A percentile compares a stretch with the other conserved stretches of the same genome.
Evolutionary conservation across 345 rosid genomes (phyloP).

Genomic region (Durio zibethinus): DNA sequence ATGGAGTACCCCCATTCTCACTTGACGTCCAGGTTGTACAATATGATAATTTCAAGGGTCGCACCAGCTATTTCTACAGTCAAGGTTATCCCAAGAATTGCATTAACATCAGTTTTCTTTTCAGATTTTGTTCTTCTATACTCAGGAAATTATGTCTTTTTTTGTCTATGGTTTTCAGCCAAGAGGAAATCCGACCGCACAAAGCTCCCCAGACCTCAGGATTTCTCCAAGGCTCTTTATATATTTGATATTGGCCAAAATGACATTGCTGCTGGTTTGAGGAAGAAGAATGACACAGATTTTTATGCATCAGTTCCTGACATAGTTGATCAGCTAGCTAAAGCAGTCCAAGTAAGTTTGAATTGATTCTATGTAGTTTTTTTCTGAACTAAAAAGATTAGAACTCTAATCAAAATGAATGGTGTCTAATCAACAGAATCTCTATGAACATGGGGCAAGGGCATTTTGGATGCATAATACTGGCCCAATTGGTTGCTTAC

Average conservation of each 20-base stretch:
- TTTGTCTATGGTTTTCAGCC: constrained; percentile 8
- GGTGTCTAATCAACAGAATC: constrained; percentile 31
- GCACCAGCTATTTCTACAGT: constrained; percentile 45
- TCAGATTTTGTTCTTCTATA: background rate
- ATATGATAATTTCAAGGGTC: constrained; percentile 57
- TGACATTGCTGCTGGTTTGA: constrained; percentile 18
- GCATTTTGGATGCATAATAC: constrained; percentile 70
- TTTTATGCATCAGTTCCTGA: constrained; percentile 9
- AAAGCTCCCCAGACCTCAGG: constrained; percentile 17
- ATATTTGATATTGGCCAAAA: constrained; percentile 18
- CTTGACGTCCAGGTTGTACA: constrained; percentile 83
- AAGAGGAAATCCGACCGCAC: background rate
- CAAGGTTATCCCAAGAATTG: constrained; percentile 33
- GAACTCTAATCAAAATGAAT: background rate
- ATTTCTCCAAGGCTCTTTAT: constrained; percentile 19
- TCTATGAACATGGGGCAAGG: constrained; percentile 55
- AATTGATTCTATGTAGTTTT: background rate
- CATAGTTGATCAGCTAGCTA: constrained; percentile 12
- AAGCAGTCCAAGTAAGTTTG: constrained; percentile 16
- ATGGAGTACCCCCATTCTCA: constrained; percentile 82
- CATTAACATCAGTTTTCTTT: background rate
- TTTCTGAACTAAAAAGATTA: background rate
- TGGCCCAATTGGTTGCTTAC: constrained; percentile 61
- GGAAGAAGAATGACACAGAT: constrained; percentile 8
- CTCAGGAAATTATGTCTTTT: background rate